phyloP scores from a whole-genome alignment of 768 basidiomycete genomes.

The Holtermanniella nyarrowii region DNA sequence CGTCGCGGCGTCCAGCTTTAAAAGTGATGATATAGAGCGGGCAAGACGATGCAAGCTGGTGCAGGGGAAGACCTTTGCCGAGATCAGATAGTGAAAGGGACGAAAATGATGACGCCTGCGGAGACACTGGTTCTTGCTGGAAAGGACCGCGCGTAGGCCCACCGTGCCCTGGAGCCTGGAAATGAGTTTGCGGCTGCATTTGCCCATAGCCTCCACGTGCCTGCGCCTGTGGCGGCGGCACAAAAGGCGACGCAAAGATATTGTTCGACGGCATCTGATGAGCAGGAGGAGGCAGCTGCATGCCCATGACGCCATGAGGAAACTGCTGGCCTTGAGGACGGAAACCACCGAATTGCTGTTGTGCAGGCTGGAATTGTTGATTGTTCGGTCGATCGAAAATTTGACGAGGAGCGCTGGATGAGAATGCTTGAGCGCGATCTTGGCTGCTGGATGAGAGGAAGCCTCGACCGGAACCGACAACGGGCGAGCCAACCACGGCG shows the following conservation, averaged over 20 bases:
- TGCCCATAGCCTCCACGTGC: background rate
- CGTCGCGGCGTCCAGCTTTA: slow-evolving; percentile 89
- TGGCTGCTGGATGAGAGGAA: background rate
- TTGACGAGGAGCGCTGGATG: background rate
- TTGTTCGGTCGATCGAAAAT: too few species aligned
- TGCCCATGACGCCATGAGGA: background rate
- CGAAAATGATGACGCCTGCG: slow-evolving; percentile 23
- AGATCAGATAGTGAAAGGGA: slow-evolving; percentile 43
- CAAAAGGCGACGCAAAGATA: background rate
- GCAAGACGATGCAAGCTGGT: slow-evolving; percentile 67
- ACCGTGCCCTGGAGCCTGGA: background rate
- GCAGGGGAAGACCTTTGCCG: slow-evolving; percentile 80
- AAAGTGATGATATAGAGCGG: slow-evolving; percentile 96
- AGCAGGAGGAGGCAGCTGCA: background rate
- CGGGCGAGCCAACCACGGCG: slow-evolving; percentile 6
- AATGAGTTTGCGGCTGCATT: background rate
- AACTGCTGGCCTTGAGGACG: background rate
- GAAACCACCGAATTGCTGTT: background rate
- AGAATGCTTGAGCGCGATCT: background rate
- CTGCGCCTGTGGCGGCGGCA: background rate
- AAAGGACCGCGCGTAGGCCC: slow-evolving; percentile 3
- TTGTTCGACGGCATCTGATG: background rate
- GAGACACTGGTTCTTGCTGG: background rate
- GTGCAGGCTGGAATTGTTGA: background rate
- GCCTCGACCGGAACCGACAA: background rate